A percentile compares a stretch with the other conserved stretches of the same genome.
Evolutionary conservation across 1,284 basidiomycete genomes (phyloP).

Genomic region (Rhodotorula sp.): DNA sequence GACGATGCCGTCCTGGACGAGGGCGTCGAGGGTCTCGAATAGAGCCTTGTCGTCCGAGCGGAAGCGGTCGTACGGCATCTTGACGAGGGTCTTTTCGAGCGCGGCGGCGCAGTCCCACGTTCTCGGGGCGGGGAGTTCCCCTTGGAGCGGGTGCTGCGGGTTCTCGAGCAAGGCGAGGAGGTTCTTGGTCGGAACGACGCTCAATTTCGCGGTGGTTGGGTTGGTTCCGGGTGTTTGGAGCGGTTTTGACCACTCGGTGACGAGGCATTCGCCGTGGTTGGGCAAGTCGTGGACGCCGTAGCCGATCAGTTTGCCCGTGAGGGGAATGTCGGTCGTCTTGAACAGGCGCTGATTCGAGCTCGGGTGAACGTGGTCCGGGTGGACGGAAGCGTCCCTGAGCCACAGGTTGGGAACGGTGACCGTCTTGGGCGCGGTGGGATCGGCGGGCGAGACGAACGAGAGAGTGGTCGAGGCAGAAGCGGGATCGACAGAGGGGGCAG

Average conservation of each 20-base stretch:
- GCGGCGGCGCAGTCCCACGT: slow-evolving; percentile 17
- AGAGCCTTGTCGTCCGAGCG: slow-evolving; percentile 27
- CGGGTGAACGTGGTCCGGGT: slow-evolving; percentile 63
- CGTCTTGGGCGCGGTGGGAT: background rate
- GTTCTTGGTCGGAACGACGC: slow-evolving; percentile 55
- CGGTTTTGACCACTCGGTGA: slow-evolving; percentile 48
- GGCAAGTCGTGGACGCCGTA: slow-evolving; percentile 44
- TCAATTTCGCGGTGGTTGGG: slow-evolving; percentile 25
- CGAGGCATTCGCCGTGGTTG: slow-evolving; percentile 50
- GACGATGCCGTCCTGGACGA: slow-evolving; percentile 56
- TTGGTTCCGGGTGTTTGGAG: slow-evolving; percentile 23
- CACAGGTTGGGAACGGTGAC: slow-evolving; percentile 44
- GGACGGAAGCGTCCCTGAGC: slow-evolving; percentile 62
- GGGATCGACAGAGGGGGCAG: slow-evolving; percentile 22
- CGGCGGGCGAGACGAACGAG: slow-evolving; percentile 44
- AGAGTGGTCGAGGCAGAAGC: slow-evolving; percentile 8
- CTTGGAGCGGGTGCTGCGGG: slow-evolving; percentile 2
- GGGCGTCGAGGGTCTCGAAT: slow-evolving; percentile 48
- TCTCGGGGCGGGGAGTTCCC: slow-evolving; percentile 3
- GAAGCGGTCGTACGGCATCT: slow-evolving; percentile 23
- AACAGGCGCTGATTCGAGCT: slow-evolving; percentile 74
- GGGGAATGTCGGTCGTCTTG: slow-evolving; percentile 57
- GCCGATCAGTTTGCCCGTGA: slow-evolving; percentile 53
- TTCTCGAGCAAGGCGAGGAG: slow-evolving; percentile 31
- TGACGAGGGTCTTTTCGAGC: slow-evolving; percentile 10